phyloP scores from a whole-genome alignment of 257 asterid genomes.

The Sherardia arvensis region DNA sequence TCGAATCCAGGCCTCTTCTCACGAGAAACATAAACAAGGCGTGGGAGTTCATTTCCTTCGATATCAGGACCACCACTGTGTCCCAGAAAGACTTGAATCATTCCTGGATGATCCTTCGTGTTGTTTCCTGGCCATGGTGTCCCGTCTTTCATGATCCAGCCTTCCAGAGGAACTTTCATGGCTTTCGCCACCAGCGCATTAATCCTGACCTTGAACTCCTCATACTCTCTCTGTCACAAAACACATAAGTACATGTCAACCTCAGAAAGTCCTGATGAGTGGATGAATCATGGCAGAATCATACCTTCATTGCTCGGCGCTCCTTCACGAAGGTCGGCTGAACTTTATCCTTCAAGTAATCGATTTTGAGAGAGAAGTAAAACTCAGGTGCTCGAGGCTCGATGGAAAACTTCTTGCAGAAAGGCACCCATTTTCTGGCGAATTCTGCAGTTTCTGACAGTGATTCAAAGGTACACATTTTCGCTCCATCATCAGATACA shows the following conservation, averaged over 20 bases:
- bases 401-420: slow-evolving; percentile 74
- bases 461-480: slow-evolving; percentile 91
- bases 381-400: slow-evolving; percentile 98
- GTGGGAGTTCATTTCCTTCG: slow-evolving; percentile 92
- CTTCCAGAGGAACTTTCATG: slow-evolving; percentile 74
- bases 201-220: slow-evolving; percentile 83
- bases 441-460: slow-evolving; percentile 95
- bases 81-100: slow-evolving; percentile 97
- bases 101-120: slow-evolving; percentile 96
- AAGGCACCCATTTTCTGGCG: slow-evolving; percentile 89
- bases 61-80: slow-evolving; percentile 87
- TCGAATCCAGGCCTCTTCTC: slow-evolving; percentile 97
- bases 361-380: slow-evolving; percentile 87
- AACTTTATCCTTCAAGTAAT: slow-evolving; percentile 86
- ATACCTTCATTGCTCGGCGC: slow-evolving; percentile 94
- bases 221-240: slow-evolving; percentile 78
- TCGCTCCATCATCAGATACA: slow-evolving; percentile 95
- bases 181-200: slow-evolving; percentile 97
- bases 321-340: slow-evolving; percentile 96
- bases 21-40: slow-evolving; percentile 96
- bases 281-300: not conserved
- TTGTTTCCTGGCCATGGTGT: slow-evolving; percentile 99
- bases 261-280: not conserved
- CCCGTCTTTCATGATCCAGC: slow-evolving; percentile 99
- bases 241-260: slow-evolving; percentile 9